Conservation (phyloP, 148 eudicot genomes). For the Salicornia ramosissima region DNA sequence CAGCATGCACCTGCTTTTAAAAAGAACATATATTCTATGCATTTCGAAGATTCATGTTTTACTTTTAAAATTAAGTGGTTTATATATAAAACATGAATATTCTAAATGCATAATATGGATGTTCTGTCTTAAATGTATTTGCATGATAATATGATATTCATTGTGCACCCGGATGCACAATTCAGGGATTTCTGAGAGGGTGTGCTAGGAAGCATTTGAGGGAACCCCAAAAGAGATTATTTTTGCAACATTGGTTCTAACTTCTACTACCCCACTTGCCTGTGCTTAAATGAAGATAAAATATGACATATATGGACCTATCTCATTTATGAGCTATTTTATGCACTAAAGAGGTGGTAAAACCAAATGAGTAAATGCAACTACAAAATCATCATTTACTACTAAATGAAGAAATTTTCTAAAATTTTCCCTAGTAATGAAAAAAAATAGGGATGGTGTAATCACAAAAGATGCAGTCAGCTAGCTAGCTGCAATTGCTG, state of each 20-base stretch:
- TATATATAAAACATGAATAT: no score
- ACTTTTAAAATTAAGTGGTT: no score
- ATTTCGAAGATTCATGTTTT: no score
- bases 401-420: conserved; percentile 22
- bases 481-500: conserved; percentile 8
- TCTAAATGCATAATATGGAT: no score
- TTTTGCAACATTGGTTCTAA: conserved; percentile 3
- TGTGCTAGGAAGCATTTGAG: conserved; percentile 14
- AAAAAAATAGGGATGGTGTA: conserved; percentile 7
- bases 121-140: no score
- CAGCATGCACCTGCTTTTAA: no score
- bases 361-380: conserved; percentile 21
- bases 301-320: conserved; percentile 22
- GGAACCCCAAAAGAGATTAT: conserved; percentile 9
- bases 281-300: conserved; percentile 16
- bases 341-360: conserved; percentile 20
- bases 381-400: conserved; percentile 22
- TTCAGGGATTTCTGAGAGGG: no score
- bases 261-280: conserved; percentile 28
- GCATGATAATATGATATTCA: no score
- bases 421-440: conserved; percentile 17
- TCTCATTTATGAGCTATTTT: conserved; percentile 25
- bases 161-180: no score
- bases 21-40: no score
- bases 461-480: conserved; percentile 19